Base-by-base conservation (phyloP, 2,329 filamentous ascomycete genomes). In the Penicillium oxalicum region DNA sequence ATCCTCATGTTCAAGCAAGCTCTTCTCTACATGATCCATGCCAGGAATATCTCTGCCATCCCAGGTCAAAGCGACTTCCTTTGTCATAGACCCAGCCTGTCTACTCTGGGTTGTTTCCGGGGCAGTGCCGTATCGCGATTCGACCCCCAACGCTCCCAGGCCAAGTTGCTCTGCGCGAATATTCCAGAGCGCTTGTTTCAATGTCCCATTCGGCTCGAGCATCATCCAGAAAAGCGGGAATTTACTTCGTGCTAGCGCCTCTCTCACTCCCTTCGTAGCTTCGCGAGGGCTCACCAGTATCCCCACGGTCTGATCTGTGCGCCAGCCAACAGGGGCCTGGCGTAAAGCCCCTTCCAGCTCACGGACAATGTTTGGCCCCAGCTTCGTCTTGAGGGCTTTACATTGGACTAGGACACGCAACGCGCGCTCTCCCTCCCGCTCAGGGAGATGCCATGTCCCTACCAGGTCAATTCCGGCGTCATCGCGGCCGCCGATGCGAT, bases 181-280 rank as follows among this genome's bases (percentile, higher is more conserved):
- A 61, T 76, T 76, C 73, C 73, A 76, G 40, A 76, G 53, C 28
- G 69, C 64, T 59, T 76, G 73, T 45, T 62, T 64, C 40, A 75
- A 44, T 9, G 49, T 54, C 13, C 67, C 68, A 44, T 67, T 63
- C 44, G 62, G 49, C 50, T 69, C 68, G 49, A 73, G 65, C 61
- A 74, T 65, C 59, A 74, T 66, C 72, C 73, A 94, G 0, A 83
- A 83, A 75, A 95, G 79, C 0, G 89, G 87, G 72, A 79, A 83
- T 34, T 72, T 67, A 61, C 85, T 87, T 49, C 81, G 73, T 4
- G 77, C 77, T 56, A 96, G 62, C 25, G 88, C 82, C 41, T 89
- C 83, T 49, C 87, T 74, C 3, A 94, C 82, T 1, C 91, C 91
- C 61, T 82, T 86, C 0, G 90, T 95, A 29, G 89, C 86, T 45